Evolutionary conservation across 2,329 filamentous ascomycete genomes (phyloP).

Genomic region (Fusarium verticillioides): DNA sequence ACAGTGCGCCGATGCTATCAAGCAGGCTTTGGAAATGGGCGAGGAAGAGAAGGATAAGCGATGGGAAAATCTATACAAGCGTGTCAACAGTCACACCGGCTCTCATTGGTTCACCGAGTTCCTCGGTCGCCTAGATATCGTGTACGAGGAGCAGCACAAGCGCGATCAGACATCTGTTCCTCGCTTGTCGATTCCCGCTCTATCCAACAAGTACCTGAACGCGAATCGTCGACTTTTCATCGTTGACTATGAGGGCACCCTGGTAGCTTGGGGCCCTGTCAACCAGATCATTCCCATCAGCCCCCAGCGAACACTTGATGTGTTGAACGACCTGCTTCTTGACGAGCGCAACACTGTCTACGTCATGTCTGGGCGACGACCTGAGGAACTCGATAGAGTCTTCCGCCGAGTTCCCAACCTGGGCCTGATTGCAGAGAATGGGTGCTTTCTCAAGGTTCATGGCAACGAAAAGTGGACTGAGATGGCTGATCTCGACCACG

Average conservation of each 20-base stretch:
- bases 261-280: conserved; percentile 87
- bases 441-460: conserved; percentile 84
- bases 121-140: conserved; percentile 74
- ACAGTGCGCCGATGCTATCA: conserved; percentile 87
- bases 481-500: conserved; percentile 77
- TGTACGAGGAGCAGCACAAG: conserved; percentile 84
- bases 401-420: conserved; percentile 86
- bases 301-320: conserved; percentile 83
- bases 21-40: conserved; percentile 82
- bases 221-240: conserved; percentile 82
- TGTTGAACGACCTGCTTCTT: conserved; percentile 81
- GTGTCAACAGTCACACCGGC: conserved; percentile 84
- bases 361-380: conserved; percentile 89
- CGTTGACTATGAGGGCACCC: conserved; percentile 91
- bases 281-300: conserved; percentile 87
- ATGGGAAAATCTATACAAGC: conserved; percentile 78
- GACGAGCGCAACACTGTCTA: conserved; percentile 89
- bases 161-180: conserved; percentile 89
- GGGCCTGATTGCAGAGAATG: conserved; percentile 93
- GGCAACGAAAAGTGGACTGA: conserved; percentile 78
- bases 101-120: conserved; percentile 87
- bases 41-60: conserved; percentile 77
- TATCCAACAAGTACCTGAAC: conserved; percentile 73
- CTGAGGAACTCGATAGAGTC: conserved; percentile 86
- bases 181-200: conserved; percentile 75